These are phyloP conservation scores for Lentinula guzmanii DNA, from an alignment of 768 basidiomycete species.

Conservation along the genomic window DNA sequence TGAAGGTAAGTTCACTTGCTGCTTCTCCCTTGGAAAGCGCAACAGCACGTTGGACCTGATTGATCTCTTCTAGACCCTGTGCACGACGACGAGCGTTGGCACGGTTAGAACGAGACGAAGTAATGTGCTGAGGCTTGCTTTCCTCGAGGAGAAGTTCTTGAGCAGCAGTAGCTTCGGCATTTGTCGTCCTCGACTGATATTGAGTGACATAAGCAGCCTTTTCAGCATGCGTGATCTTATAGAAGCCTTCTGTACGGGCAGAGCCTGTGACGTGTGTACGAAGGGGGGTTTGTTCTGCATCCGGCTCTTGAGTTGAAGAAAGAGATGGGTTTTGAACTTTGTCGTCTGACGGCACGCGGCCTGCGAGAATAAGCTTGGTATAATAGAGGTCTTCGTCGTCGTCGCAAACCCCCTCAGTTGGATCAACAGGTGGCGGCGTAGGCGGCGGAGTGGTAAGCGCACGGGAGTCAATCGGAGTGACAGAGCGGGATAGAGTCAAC, in stretches of 20 bases:
- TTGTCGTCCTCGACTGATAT: slow-evolving; percentile 60
- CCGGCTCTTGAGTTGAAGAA: slow-evolving; percentile 16
- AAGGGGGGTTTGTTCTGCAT: slow-evolving; percentile 26
- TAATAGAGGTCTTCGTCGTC: slow-evolving; percentile 92
- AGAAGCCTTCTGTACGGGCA: slow-evolving; percentile 91
- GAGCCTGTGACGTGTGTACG: slow-evolving; percentile 80
- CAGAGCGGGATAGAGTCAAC: slow-evolving; percentile 45
- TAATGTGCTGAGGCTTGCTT: slow-evolving; percentile 49
- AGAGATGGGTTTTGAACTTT: slow-evolving; percentile 17
- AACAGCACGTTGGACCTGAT: slow-evolving; percentile 79
- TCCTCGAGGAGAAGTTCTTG: slow-evolving; percentile 29
- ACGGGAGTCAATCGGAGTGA: slow-evolving; percentile 31
- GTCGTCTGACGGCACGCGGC: slow-evolving; percentile 6
- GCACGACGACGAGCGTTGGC: slow-evolving; percentile 89
- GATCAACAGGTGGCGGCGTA: slow-evolving; percentile 47
- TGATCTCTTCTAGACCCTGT: slow-evolving; percentile 91
- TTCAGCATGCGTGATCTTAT: slow-evolving; percentile 88
- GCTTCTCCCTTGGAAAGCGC: slow-evolving; percentile 73
- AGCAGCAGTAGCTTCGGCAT: slow-evolving; percentile 33
- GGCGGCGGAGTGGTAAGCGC: slow-evolving; percentile 28
- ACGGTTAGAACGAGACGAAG: slow-evolving; percentile 83
- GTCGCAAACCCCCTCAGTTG: slow-evolving; percentile 55
- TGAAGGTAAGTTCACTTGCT: slow-evolving; percentile 71
- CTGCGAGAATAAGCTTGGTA: slow-evolving; percentile 48
- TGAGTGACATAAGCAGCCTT: slow-evolving; percentile 92